Conservation (phyloP, 2,329 filamentous ascomycete species). For the Allantophomopsis lycopodina region DNA sequence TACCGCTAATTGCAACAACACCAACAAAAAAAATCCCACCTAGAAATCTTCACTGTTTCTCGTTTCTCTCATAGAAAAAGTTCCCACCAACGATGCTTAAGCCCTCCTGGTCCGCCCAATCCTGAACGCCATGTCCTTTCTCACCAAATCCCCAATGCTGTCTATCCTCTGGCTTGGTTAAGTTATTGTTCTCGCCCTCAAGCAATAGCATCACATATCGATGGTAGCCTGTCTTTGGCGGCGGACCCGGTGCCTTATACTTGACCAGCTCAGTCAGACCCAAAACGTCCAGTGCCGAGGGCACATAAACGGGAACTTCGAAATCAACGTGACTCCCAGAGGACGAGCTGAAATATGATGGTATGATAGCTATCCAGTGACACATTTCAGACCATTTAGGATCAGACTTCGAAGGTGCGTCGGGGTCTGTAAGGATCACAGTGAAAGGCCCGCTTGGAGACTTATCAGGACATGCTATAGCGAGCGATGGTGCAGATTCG, state of each 20-base stretch:
- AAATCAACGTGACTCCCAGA: too few species aligned
- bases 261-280: not conserved
- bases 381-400: constrained; percentile 43
- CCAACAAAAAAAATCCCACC: too few species aligned
- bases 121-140: constrained; percentile 30
- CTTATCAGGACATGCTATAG: constrained; percentile 14
- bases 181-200: constrained; percentile 22
- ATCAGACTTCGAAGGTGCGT: constrained; percentile 37
- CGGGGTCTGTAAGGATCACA: constrained; percentile 39
- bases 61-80: constrained; percentile 22
- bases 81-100: constrained; percentile 29
- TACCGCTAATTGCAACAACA: too few species aligned
- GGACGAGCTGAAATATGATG: not conserved
- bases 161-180: constrained; percentile 31
- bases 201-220: constrained; percentile 41
- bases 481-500: constrained; percentile 14
- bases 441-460: constrained; percentile 20
- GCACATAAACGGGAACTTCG: too few species aligned
- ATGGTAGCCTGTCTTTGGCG: constrained; percentile 39
- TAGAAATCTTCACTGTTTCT: constrained; percentile 24
- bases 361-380: constrained; percentile 29
- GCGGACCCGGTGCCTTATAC: constrained; percentile 39
- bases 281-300: not conserved
- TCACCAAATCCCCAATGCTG: constrained; percentile 40
- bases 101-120: constrained; percentile 33